Conservation (phyloP, 257 asterid species). For the Ballota nigra region DNA sequence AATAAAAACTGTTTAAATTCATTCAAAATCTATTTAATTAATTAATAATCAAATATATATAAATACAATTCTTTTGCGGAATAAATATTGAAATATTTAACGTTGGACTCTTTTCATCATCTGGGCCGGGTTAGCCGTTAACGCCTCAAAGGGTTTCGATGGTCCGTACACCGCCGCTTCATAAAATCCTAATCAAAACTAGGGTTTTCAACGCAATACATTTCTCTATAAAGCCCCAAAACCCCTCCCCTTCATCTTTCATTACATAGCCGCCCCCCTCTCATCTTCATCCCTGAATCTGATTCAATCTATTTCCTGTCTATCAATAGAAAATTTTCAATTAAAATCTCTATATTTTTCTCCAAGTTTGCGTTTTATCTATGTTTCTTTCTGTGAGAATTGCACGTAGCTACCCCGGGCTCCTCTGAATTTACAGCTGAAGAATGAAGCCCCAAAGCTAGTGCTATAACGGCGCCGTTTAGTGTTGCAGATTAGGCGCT, state of each 20-base stretch:
- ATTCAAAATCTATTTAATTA: not conserved
- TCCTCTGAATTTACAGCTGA: constrained; percentile 43
- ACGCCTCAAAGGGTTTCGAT: not conserved
- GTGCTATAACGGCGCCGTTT: constrained; percentile 69
- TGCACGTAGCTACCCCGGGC: constrained; percentile 98
- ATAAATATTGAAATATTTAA: too few relatives aligned
- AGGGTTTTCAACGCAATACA: not conserved
- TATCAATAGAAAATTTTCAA: not conserved
- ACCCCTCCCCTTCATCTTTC: not conserved
- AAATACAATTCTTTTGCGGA: too few relatives aligned
- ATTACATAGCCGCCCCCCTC: not conserved
- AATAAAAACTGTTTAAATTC: not conserved
- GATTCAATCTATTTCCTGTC: not conserved
- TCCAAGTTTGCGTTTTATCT: not conserved
- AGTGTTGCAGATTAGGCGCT: constrained; percentile 84
- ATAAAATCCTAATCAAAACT: not conserved
- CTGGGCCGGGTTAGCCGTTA: not conserved
- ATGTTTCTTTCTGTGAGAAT: not conserved
- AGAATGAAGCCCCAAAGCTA: constrained; percentile 85
- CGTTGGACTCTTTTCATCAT: too few relatives aligned
- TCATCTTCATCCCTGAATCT: not conserved
- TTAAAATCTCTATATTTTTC: not conserved
- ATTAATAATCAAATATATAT: too few relatives aligned
- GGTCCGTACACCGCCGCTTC: not conserved
- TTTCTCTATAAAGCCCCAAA: not conserved